Base-by-base conservation (phyloP, 768 basidiomycete species). In the Tricholoma terreum region DNA sequence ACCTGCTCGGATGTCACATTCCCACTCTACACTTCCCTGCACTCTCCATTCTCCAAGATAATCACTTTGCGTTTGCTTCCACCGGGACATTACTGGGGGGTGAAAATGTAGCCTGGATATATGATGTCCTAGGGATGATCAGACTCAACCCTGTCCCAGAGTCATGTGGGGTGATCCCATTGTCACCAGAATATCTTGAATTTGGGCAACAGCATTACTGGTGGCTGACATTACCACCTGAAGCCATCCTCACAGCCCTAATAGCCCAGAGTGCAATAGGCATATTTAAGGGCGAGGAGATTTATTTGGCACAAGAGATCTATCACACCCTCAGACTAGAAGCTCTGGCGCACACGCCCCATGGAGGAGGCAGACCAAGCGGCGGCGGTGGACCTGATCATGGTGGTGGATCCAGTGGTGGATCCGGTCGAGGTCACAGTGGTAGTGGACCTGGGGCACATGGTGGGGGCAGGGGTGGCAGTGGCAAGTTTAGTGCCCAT, bases 161-260 rank as follows among this genome's bases (percentile, higher is more conserved):
- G 14, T 34, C 24, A 33, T 24, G 48, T 40, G 42, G 22, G 19
- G 31, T 11, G 3, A 59, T 59, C 34, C 58, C 53, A 17, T 43
- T 59, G 33, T 59, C 53, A 10, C 54, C 58, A 5, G 30, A n/a
- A n/a, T 21, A 59, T 49, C 21, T 53, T 34, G 58, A 59, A 43
- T 59, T 49, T 30, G 7, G 40, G 30, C 58, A n/a, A 11, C 43
- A 50, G 46, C 53, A 35, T 31, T 59, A 55, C 58, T 59, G 58
- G 58, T 42, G 58, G 9, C 19, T 59, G 27, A 42, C 58, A 34
- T 27, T 34, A 17, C 30, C 22, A 43, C 30, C 53, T 22, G 58
- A 55, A 19, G 58, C 50, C 21, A 49, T 55, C 19, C 45, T n/a
- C n/a, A n/a, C n/a, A n/a, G n/a, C n/a, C n/a, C n/a, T n/a, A n/a